Evolutionary conservation across 2,329 filamentous ascomycete genomes (phyloP).

Genomic region (Niveomyces coronatus): DNA sequence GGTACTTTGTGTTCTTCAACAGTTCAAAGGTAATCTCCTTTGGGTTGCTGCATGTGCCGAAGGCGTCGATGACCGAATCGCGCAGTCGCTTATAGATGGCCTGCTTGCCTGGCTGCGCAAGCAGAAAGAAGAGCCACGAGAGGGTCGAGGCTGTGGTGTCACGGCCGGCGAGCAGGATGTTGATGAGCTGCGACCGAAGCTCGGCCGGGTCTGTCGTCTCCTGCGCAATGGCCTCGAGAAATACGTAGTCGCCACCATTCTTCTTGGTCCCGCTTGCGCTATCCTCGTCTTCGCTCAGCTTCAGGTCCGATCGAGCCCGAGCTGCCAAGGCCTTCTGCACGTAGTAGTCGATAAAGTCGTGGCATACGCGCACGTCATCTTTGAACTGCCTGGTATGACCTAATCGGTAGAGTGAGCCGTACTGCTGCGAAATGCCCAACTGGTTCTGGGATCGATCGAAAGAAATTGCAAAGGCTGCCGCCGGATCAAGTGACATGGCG

Average conservation of each 20-base stretch:
- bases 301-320: slow-evolving; percentile 13
- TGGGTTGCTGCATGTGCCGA: slow-evolving; percentile 36
- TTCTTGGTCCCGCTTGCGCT: no score
- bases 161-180: slow-evolving; percentile 38
- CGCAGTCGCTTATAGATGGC: slow-evolving; percentile 32
- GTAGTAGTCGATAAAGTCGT: slow-evolving; percentile 59
- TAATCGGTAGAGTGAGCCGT: slow-evolving; percentile 34
- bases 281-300: slow-evolving; percentile 3
- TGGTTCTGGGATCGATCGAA: slow-evolving; percentile 28
- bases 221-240: slow-evolving; percentile 21
- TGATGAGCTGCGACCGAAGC: slow-evolving; percentile 23
- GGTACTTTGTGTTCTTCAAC: slow-evolving; percentile 15
- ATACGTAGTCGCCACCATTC: no score
- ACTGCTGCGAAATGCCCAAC: slow-evolving; percentile 41
- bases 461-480: slow-evolving; percentile 21
- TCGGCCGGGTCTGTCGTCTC: slow-evolving; percentile 21
- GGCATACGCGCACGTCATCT: slow-evolving; percentile 53
- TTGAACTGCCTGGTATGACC: slow-evolving; percentile 46
- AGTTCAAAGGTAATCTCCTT: slow-evolving; percentile 17
- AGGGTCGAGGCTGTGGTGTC: slow-evolving; percentile 44
- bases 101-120: slow-evolving; percentile 26
- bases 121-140: slow-evolving; percentile 35
- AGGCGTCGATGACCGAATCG: slow-evolving; percentile 27
- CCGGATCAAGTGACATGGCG: background rate
- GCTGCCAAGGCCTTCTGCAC: slow-evolving; percentile 44